These are phyloP conservation scores for Rhizophora mangle DNA, from an alignment of 345 rosid genomes.

Conservation along the genomic window DNA sequence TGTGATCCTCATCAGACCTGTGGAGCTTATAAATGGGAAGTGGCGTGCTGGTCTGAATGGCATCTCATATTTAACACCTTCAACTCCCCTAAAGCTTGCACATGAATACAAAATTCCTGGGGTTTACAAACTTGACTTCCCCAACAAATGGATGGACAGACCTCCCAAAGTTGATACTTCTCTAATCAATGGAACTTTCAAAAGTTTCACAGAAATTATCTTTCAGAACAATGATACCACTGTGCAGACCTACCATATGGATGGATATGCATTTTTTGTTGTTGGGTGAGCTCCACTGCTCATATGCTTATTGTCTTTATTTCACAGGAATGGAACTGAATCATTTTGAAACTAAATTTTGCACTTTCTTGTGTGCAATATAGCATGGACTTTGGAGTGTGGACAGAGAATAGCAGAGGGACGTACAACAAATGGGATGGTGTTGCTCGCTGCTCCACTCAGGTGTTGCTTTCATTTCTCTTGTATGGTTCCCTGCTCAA, in stretches of 20 bases:
- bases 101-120: constrained; percentile 76
- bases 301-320: constrained; percentile 14
- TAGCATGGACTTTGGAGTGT: constrained; percentile 91
- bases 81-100: constrained; percentile 84
- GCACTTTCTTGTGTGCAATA: constrained; percentile 16
- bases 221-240: constrained; percentile 80
- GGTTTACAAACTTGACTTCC: constrained; percentile 88
- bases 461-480: constrained; percentile 42
- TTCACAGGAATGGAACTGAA: background rate
- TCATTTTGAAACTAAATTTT: constrained; percentile 4
- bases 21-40: constrained; percentile 70
- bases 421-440: constrained; percentile 93
- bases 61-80: constrained; percentile 75
- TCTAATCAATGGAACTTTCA: constrained; percentile 76
- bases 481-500: background rate
- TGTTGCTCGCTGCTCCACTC: constrained; percentile 75
- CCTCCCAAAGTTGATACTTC: constrained; percentile 77
- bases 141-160: constrained; percentile 65
- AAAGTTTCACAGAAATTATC: constrained; percentile 86
- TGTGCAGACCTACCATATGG: constrained; percentile 82
- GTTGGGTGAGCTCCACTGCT: constrained; percentile 66
- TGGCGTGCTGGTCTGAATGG: constrained; percentile 67
- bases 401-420: constrained; percentile 90
- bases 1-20: constrained; percentile 63
- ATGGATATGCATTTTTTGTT: constrained; percentile 91